Evolutionary conservation across 2,329 filamentous ascomycete species (phyloP).

Genomic region (Acarospora socialis): DNA sequence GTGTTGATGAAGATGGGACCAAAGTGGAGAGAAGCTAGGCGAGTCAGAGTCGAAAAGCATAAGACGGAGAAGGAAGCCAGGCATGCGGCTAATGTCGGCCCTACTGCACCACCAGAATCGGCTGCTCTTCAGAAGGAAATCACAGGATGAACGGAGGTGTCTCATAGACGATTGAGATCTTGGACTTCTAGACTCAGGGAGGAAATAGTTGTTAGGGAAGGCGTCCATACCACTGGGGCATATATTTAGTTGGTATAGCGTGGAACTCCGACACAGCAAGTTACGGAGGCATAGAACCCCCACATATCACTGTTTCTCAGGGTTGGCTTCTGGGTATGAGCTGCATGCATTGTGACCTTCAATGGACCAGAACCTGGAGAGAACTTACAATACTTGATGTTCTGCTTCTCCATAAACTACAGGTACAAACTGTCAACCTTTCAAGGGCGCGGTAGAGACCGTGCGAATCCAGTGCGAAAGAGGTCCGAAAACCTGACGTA

Average conservation of each 20-base stretch:
- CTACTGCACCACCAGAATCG: conserved; percentile 16
- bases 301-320: conserved; percentile 10
- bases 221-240: not conserved
- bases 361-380: conserved; percentile 32
- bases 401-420: too few species aligned
- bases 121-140: conserved; percentile 13
- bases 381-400: conserved; percentile 36
- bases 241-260: conserved; percentile 31
- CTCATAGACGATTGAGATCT: conserved; percentile 10
- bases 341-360: conserved; percentile 35
- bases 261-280: conserved; percentile 28
- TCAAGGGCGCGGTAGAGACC: too few species aligned
- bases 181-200: not conserved
- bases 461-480: too few species aligned
- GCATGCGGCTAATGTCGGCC: conserved; percentile 14
- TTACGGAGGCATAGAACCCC: not conserved
- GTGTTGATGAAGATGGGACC: conserved; percentile 28
- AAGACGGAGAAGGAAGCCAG: conserved; percentile 1
- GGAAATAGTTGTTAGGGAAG: too few species aligned
- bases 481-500: too few species aligned
- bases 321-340: conserved; percentile 37
- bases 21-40: conserved; percentile 28
- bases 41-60: conserved; percentile 3
- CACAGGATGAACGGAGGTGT: conserved; percentile 12
- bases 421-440: too few species aligned